A percentile compares a stretch with the other conserved stretches of the same genome.
Evolutionary conservation across 2,329 filamentous ascomycete genomes (phyloP).

Genomic region (Colletotrichum viniferum): DNA sequence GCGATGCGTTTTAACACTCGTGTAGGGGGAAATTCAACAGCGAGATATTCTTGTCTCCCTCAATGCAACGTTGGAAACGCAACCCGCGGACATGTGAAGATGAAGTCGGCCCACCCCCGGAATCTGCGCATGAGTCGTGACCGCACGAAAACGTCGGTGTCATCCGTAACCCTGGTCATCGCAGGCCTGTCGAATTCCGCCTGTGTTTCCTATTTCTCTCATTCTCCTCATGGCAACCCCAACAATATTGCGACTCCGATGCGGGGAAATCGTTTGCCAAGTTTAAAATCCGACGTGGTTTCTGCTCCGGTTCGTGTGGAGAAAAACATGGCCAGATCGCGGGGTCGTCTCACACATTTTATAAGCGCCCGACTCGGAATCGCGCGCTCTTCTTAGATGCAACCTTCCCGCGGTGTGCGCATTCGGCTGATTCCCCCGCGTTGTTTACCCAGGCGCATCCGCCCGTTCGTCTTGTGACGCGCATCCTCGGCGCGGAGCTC

Average conservation of each 20-base stretch:
- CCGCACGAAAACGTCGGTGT: not conserved
- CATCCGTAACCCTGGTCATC: not conserved
- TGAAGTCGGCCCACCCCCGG: not conserved
- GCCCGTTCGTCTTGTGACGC: not conserved
- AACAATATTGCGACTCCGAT: not conserved
- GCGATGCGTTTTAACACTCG: not conserved
- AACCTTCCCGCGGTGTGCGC: not conserved
- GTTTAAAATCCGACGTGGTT: not conserved
- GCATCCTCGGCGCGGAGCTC: not conserved
- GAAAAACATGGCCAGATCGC: not conserved
- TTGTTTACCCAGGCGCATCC: not conserved
- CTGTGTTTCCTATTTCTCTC: not conserved
- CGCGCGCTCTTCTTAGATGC: not conserved
- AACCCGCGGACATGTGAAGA: not conserved
- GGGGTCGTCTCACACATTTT: not conserved
- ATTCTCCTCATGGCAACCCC: not conserved
- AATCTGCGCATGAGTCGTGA: not conserved
- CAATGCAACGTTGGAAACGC: not conserved
- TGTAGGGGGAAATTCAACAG: not conserved
- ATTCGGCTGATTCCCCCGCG: not conserved
- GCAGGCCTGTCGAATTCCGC: not conserved
- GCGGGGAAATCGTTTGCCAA: not conserved
- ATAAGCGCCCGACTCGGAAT: slow-evolving; percentile 10
- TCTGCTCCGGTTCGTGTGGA: not conserved
- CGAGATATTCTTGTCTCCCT: not conserved